These are phyloP conservation scores for Adansonia digitata DNA, from an alignment of 345 rosid species.

Conservation along the genomic window DNA sequence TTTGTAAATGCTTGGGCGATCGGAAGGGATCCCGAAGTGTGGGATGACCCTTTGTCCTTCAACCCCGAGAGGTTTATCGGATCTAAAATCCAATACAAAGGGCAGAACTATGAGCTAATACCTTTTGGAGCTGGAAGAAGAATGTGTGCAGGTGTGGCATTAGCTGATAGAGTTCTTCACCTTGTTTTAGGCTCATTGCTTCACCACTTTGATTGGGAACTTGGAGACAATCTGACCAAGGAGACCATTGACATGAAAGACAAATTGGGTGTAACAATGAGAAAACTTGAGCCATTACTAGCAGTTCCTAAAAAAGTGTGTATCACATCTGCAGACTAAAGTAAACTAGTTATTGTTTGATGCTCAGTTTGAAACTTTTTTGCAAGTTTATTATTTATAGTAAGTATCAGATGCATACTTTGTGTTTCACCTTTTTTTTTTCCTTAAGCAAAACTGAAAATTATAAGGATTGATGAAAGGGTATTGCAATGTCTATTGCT, in stretches of 20 bases:
- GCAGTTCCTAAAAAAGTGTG: constrained; percentile 27
- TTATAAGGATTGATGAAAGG: neutral
- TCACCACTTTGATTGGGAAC: constrained; percentile 31
- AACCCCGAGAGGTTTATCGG: constrained; percentile 15
- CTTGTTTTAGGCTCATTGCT: constrained; percentile 20
- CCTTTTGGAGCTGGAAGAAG: constrained; percentile 18
- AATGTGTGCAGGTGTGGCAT: constrained; percentile 20
- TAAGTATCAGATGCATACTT: neutral
- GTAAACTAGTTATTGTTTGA: neutral
- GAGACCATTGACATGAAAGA: constrained; percentile 30
- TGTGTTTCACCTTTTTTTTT: neutral
- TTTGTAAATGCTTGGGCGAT: constrained; percentile 60
- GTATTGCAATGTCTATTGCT: no score
- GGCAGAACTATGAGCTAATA: neutral
- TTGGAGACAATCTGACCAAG: constrained; percentile 15
- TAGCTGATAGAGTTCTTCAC: constrained; percentile 12
- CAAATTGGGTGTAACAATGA: constrained; percentile 22
- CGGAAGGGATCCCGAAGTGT: constrained; percentile 47
- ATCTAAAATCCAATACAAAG: neutral
- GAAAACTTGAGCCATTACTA: constrained; percentile 28
- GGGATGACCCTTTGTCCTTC: constrained; percentile 33
- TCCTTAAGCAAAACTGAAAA: neutral
- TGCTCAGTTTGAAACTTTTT: neutral
- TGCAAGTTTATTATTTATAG: neutral
- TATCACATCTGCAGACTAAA: neutral